phyloP scores from a whole-genome alignment of 495 filamentous ascomycete genomes.

The Neurospora sp. region DNA sequence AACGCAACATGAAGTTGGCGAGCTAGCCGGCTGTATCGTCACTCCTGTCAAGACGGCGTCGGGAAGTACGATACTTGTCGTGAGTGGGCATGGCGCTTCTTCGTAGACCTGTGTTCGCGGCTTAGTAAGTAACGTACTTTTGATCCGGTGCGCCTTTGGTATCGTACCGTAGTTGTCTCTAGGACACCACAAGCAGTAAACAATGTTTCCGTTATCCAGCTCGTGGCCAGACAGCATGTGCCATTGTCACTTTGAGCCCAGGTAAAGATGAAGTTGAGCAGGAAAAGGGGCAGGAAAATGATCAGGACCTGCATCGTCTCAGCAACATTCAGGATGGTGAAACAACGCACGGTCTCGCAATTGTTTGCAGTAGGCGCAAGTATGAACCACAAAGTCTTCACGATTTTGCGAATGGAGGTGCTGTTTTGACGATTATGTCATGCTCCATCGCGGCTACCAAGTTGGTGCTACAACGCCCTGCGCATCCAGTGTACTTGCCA shows the following conservation, averaged over 20 bases:
- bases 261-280: not conserved
- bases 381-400: not conserved
- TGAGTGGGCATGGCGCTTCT: not conserved
- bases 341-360: not conserved
- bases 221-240: constrained; percentile 9
- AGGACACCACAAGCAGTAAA: constrained; percentile 6
- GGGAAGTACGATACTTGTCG: constrained; percentile 9
- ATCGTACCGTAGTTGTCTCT: constrained; percentile 8
- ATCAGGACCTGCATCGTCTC: not conserved
- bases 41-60: constrained; percentile 8
- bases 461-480: not conserved
- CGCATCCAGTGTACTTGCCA: not conserved
- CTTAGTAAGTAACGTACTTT: not conserved
- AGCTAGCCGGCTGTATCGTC: constrained; percentile 13
- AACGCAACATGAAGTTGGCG: constrained; percentile 13
- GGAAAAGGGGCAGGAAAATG: not conserved
- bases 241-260: not conserved
- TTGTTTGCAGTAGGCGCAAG: not conserved
- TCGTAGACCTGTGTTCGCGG: constrained; percentile 1
- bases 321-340: not conserved
- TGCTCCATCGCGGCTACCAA: not conserved
- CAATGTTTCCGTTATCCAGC: constrained; percentile 12
- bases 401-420: not conserved
- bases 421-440: not conserved
- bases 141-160: not conserved